phyloP scores from a whole-genome alignment of 2,329 filamentous ascomycete species.

The Trichophyton simii region DNA sequence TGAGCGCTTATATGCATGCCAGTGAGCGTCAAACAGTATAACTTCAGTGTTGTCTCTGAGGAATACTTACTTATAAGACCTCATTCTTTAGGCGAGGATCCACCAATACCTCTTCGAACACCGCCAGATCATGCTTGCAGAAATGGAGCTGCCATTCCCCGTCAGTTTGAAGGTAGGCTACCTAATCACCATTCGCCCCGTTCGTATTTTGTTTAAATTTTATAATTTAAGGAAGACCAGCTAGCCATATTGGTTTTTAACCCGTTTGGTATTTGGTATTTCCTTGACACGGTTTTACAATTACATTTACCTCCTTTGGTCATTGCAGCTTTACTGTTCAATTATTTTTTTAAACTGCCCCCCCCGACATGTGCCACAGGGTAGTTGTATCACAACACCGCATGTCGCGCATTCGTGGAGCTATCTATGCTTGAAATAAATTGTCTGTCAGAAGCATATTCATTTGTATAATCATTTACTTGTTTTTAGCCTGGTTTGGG shows the following conservation, averaged over 20 bases:
- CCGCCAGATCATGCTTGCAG: background rate
- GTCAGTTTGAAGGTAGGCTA: background rate
- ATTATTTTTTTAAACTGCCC: conserved; percentile 31
- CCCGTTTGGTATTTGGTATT: conserved; percentile 3
- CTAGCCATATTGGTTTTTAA: background rate
- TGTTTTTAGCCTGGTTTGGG: background rate
- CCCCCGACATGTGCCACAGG: conserved; percentile 17
- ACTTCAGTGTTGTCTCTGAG: background rate
- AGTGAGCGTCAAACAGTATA: background rate
- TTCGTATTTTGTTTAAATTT: background rate
- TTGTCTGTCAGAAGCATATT: background rate
- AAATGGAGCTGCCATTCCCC: background rate
- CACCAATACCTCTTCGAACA: background rate
- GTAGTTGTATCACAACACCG: background rate
- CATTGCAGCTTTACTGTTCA: conserved; percentile 19
- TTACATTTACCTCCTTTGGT: conserved; percentile 6
- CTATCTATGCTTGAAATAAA: background rate
- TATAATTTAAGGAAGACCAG: background rate
- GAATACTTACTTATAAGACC: background rate
- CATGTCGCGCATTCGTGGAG: conserved; percentile 4
- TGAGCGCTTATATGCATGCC: background rate
- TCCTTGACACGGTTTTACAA: conserved; percentile 9
- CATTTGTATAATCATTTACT: background rate
- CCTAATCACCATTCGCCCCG: background rate
- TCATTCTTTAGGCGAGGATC: background rate